Base-by-base conservation (phyloP, 78 protist genomes). In the Dictyostelium brefeldianum region DNA sequence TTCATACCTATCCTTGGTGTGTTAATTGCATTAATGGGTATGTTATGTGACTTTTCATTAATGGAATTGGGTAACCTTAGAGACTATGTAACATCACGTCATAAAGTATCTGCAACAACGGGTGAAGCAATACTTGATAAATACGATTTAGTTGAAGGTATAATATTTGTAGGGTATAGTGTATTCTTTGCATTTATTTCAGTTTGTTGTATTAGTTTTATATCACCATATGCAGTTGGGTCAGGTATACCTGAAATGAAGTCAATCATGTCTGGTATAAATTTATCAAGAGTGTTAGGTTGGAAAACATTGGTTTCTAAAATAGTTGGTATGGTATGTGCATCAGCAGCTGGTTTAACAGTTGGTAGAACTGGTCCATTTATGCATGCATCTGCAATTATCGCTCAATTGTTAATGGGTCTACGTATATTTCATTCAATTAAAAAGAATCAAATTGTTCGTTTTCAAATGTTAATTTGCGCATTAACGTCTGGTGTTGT, bases 281-380 rank as follows among this genome's bases (percentile, higher is more conserved):
- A 36, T 62, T 25, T 97, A 17, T 11, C 50, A 0, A 27, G 92
- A 22, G 96, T 89, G 41, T 78, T 96, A 29, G 89, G 80, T 1
- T 41, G 4, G n/a, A 74, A 89, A 22, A 70, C 96, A 22, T 71
- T 95, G 83, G 80, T 95, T 25, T 84, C 90, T 29, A 95, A 95
- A 67, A 20, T 81, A 4, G 47, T 83, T 0, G 97, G 97, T 25
- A 73, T 97, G 87, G 85, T 80, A 4, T n/a, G 78, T 59, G 96
- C 97, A 18, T 67, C 83, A 11, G 90, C 91, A 3, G 95, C 95
- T 8, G 98, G 98, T 36, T 53, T 98, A 36, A 80, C 97, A 15
- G n/a, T 98, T 20, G 99, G 99, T 56, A 80, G 96, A 57, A 98
- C 98, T 48, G 99, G 99, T 25, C 99, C 99, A 10, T 97, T 93